A percentile compares a stretch with the other conserved stretches of the same genome.
These are phyloP conservation scores for Aureobasidium sp. DNA, from an alignment of 2,329 filamentous ascomycete species.

Conservation along the genomic window DNA sequence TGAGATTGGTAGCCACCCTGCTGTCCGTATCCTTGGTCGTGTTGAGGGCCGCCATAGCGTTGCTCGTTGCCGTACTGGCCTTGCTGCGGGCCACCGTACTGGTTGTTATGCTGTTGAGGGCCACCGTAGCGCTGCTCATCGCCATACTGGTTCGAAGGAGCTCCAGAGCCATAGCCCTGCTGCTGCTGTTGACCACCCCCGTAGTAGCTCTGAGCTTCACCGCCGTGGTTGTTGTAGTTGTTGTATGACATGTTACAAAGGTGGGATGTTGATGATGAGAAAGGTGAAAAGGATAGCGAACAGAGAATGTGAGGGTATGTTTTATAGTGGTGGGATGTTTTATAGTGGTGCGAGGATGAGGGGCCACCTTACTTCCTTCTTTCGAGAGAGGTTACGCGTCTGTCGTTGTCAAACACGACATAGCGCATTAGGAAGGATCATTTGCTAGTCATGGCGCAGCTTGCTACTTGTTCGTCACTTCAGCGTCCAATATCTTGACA, in stretches of 20 bases:
- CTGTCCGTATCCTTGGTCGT: conserved; percentile 12
- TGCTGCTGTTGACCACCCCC: conserved; percentile 18
- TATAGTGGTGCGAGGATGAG: not conserved
- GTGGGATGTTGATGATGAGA: not conserved
- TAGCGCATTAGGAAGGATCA: conserved; percentile 3
- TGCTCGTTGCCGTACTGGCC: conserved; percentile 17
- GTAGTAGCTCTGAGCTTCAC: conserved; percentile 16
- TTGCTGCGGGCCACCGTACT: conserved; percentile 16
- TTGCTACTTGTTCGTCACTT: not conserved
- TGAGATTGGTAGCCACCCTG: conserved; percentile 8
- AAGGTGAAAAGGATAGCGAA: not conserved
- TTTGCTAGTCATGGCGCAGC: conserved; percentile 8
- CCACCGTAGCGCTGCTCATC: conserved; percentile 14
- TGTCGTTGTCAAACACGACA: conserved; percentile 5
- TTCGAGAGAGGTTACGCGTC: not conserved
- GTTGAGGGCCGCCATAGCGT: conserved; percentile 16
- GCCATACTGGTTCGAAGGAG: not conserved
- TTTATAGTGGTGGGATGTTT: conserved; percentile 2
- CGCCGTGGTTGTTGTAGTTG: conserved; percentile 10
- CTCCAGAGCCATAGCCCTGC: conserved; percentile 14
- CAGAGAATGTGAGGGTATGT: not conserved
- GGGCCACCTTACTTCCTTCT: not conserved
- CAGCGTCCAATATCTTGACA: not conserved
- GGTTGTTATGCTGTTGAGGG: conserved; percentile 16
- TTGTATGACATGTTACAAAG: conserved; percentile 1